A percentile compares a stretch with the other conserved stretches of the same genome.
These are phyloP conservation scores for Amesomyces nigricolor DNA, from an alignment of 2,329 filamentous ascomycete species.

Conservation along the genomic window DNA sequence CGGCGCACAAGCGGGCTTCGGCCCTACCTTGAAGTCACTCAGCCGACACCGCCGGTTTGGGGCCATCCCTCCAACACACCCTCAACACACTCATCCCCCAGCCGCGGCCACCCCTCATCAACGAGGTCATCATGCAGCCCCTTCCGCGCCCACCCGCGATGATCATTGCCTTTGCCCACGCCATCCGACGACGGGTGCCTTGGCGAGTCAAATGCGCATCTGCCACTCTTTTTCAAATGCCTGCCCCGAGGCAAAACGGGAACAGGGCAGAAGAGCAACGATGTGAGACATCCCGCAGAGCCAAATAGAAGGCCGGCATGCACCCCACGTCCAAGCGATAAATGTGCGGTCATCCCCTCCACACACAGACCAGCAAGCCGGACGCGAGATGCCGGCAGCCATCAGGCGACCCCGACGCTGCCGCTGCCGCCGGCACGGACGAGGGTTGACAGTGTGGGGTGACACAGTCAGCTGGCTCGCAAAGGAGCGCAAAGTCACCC, in stretches of 20 bases:
- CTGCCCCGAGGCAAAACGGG: neutral
- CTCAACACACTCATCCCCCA: neutral
- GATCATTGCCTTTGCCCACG: constrained; percentile 12
- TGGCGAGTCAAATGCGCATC: neutral
- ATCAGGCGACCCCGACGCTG: constrained; percentile 7
- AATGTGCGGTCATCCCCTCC: neutral
- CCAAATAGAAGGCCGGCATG: neutral
- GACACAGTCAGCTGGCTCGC: constrained; percentile 8
- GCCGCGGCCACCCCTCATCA: neutral
- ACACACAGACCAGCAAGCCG: neutral
- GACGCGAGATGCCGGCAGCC: neutral
- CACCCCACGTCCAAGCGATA: constrained; percentile 2
- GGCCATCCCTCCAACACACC: neutral
- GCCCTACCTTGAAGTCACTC: neutral
- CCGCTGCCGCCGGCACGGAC: neutral
- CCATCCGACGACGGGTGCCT: neutral
- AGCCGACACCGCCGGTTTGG: neutral
- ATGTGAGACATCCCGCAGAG: neutral
- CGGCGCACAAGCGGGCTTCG: neutral
- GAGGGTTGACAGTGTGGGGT: neutral
- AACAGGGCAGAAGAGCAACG: neutral
- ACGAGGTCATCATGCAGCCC: constrained; percentile 20
- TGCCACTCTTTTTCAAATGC: neutral
- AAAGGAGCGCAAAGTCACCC: neutral
- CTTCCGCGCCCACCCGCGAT: neutral